phyloP scores from a whole-genome alignment of 306 rosid species.

The Gillenia trifoliata region DNA sequence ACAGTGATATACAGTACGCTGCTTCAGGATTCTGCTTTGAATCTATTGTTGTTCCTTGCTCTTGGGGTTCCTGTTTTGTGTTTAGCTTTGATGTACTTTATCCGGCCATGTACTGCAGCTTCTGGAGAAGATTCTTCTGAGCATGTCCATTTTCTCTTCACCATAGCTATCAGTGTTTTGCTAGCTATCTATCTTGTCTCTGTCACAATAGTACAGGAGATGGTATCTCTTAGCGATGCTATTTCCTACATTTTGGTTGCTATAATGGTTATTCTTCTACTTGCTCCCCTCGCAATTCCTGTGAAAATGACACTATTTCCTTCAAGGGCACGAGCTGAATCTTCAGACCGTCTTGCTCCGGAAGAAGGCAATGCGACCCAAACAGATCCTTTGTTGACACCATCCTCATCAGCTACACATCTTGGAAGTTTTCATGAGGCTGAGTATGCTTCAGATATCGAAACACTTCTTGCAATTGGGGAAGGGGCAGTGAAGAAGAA shows the following conservation, averaged over 20 bases:
- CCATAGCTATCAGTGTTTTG: constrained; percentile 65
- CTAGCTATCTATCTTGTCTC: constrained; percentile 61
- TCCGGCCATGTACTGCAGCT: constrained; percentile 75
- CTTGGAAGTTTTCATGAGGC: constrained; percentile 50
- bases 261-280: constrained; percentile 54
- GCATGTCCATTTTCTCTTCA: constrained; percentile 58
- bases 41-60: constrained; percentile 58
- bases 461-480: constrained; percentile 76
- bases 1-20: constrained; percentile 56
- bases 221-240: constrained; percentile 37
- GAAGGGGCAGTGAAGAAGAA: constrained; percentile 77
- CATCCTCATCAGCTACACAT: constrained; percentile 53
- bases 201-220: constrained; percentile 34
- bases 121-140: constrained; percentile 81
- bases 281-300: constrained; percentile 73
- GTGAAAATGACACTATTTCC: constrained; percentile 76
- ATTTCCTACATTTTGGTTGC: constrained; percentile 51
- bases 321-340: constrained; percentile 26
- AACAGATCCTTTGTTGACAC: constrained; percentile 50
- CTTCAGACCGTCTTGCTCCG: constrained; percentile 35
- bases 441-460: constrained; percentile 59
- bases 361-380: constrained; percentile 32
- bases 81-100: constrained; percentile 62
- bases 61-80: constrained; percentile 54
- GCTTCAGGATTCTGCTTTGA: constrained; percentile 46